Evolutionary conservation across 495 filamentous ascomycete species (phyloP), one percentile per base, ranked within the genome.

Genomic region (Jackrogersella multiformis): DNA sequence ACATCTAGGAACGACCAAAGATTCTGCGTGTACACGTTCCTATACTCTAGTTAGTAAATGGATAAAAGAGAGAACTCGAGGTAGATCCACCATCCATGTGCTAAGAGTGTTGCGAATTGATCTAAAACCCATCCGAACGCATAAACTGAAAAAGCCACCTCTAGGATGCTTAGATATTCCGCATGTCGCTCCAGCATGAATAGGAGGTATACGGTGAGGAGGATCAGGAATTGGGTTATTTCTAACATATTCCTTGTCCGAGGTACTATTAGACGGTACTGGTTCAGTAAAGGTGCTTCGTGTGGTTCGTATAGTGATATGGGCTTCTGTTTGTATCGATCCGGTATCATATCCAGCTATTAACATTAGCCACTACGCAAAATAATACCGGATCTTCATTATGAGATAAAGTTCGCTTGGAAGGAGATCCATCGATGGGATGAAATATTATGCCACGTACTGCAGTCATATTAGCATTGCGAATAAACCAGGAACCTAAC

Each of bases 1-100:
- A 90, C 82, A 66, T 92, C 89, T 12, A 92, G 82, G 73, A 92
- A 92, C 0, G 89, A 89, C 89, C 89, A 92, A 16, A 92, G 81
- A 66, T 92, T 90, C 68, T 92, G 88, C 4, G 89, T 90, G 70
- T 91, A 90, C 5, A 92, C 90, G 45, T 85, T 81, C 89, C 89
- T 91, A 20, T 30, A 4, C 26, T 4, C 13, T 15, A 26, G 18
- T 66, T 36, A 58, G 65, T 36, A 56, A 42, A 18, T 20, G 34
- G 35, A 48, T 5, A 4, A 2, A 56, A 49, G 0, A 42, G 16
- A 63, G 30, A 35, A 54, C 9, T 20, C 6, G 34, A 39, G n/a
- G 45, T 10, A 32, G 53, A 73, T 73, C 32, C 65, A 81, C 88
- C 87, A 90, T 32, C 88, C 89, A 66, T 92, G 89, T 63, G 89